These are phyloP conservation scores for Trichoderma brevicompactum DNA, from an alignment of 2,329 filamentous ascomycete species.

Conservation along the genomic window DNA sequence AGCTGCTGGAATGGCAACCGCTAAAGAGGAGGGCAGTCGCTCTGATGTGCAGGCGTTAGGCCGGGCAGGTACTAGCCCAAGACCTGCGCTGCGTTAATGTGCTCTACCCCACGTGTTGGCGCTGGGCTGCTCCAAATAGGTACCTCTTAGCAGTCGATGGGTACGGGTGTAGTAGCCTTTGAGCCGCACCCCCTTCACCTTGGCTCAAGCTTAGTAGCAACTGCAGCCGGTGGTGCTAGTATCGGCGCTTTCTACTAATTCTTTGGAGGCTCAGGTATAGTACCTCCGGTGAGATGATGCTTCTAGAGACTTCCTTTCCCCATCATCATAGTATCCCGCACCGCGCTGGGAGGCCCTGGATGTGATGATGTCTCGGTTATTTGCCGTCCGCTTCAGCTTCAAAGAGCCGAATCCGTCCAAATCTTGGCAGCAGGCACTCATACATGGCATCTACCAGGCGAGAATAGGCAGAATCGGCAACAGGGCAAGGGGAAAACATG, in stretches of 20 bases:
- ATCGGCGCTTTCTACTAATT: too few relatives aligned
- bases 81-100: neutral
- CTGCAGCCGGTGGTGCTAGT: too few relatives aligned
- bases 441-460: neutral
- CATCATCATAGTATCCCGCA: too few relatives aligned
- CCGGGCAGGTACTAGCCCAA: neutral
- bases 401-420: neutral
- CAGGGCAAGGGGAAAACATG: neutral
- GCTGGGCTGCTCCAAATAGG: neutral
- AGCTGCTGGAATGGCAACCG: slow-evolving; percentile 11
- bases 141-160: slow-evolving; percentile 5
- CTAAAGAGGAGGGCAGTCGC: neutral
- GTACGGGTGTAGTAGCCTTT: neutral
- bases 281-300: too few relatives aligned
- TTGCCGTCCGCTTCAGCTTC: neutral
- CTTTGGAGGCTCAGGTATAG: too few relatives aligned
- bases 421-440: neutral
- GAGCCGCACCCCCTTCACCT: neutral
- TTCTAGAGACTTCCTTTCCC: too few relatives aligned
- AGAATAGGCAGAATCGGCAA: neutral
- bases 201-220: neutral
- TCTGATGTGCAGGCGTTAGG: slow-evolving; percentile 11
- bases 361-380: too few relatives aligned
- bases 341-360: too few relatives aligned
- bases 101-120: slow-evolving; percentile 6